Conservation (phyloP, 805 yeast genomes). For the Yamadazyma sp. region DNA sequence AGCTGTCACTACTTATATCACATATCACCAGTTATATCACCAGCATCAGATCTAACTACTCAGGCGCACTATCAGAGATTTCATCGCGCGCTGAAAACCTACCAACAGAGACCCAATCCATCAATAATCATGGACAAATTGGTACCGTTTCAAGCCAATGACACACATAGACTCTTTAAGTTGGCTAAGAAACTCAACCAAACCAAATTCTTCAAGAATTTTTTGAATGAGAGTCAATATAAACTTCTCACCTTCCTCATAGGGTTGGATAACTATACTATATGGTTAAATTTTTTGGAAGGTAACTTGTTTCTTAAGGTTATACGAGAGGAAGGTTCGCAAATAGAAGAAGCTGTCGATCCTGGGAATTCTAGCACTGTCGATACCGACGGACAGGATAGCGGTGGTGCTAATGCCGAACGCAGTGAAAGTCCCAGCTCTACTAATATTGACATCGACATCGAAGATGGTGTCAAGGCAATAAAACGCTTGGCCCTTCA, state of each 20-base stretch:
- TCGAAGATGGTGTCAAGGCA: conserved; percentile 43
- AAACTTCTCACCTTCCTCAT: conserved; percentile 32
- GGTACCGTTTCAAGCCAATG: conserved; percentile 35
- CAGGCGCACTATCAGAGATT: too few species aligned
- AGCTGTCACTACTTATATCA: too few species aligned
- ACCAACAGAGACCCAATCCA: too few species aligned
- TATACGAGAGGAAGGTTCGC: conserved; percentile 6
- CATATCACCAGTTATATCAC: too few species aligned
- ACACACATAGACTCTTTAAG: conserved; percentile 30
- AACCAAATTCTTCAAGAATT: conserved; percentile 33
- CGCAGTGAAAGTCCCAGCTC: not conserved
- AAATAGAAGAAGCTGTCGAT: conserved; percentile 10
- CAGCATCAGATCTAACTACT: too few species aligned
- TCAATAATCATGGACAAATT: conserved; percentile 42
- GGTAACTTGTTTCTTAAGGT: conserved; percentile 32
- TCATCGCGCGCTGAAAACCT: conserved; percentile 4
- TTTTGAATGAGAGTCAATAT: conserved; percentile 35
- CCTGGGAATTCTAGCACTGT: conserved; percentile 6
- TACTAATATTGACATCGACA: conserved; percentile 33
- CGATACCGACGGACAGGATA: too few species aligned
- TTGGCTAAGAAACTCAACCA: conserved; percentile 35
- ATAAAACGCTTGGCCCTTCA: conserved; percentile 52
- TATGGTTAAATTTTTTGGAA: conserved; percentile 40
- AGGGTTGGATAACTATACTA: conserved; percentile 25
- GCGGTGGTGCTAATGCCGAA: conserved; percentile 17